Evolutionary conservation across 176 grass and related monocot genomes (phyloP).

Genomic region (Oryza coarctata): DNA sequence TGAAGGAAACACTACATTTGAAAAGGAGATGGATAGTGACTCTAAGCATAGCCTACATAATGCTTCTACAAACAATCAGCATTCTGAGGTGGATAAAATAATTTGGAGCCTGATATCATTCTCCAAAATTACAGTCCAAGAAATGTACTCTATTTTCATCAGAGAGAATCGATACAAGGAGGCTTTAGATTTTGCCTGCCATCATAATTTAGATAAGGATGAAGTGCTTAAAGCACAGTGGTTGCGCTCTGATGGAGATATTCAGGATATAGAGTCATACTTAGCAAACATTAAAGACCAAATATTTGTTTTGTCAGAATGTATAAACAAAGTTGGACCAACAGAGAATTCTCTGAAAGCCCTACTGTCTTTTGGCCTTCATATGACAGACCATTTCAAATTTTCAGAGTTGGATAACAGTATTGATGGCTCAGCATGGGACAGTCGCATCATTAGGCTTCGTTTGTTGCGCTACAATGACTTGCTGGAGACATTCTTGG

Average conservation of each 20-base stretch:
- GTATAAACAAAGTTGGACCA: conserved; percentile 72
- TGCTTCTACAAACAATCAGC: conserved; percentile 24
- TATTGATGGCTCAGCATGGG: conserved; percentile 53
- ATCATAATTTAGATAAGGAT: conserved; percentile 75
- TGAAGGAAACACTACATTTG: conserved; percentile 30
- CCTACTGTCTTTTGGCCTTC: conserved; percentile 83
- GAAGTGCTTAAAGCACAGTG: conserved; percentile 87
- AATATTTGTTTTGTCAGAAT: conserved; percentile 85
- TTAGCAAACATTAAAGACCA: conserved; percentile 82
- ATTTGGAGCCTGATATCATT: conserved; percentile 81
- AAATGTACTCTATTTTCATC: conserved; percentile 76
- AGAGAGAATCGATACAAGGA: conserved; percentile 57
- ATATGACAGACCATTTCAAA: conserved; percentile 63
- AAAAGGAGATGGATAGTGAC: conserved; percentile 24
- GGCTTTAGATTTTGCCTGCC: conserved; percentile 69
- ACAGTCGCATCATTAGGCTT: conserved; percentile 69
- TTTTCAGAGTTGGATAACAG: conserved; percentile 56
- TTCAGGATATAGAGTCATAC: conserved; percentile 67
- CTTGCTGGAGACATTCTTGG: conserved; percentile 87
- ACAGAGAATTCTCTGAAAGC: conserved; percentile 70
- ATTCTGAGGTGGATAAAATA: conserved; percentile 42
- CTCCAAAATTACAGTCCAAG: conserved; percentile 60
- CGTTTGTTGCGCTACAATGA: conserved; percentile 71
- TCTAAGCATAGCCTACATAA: background rate
- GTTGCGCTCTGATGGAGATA: conserved; percentile 53